Percentiles rank a stretch among this genome's conserved stretches.
Evolutionary conservation across 441 rosid genomes (phyloP).

Genomic region (Gossypium davidsonii): DNA sequence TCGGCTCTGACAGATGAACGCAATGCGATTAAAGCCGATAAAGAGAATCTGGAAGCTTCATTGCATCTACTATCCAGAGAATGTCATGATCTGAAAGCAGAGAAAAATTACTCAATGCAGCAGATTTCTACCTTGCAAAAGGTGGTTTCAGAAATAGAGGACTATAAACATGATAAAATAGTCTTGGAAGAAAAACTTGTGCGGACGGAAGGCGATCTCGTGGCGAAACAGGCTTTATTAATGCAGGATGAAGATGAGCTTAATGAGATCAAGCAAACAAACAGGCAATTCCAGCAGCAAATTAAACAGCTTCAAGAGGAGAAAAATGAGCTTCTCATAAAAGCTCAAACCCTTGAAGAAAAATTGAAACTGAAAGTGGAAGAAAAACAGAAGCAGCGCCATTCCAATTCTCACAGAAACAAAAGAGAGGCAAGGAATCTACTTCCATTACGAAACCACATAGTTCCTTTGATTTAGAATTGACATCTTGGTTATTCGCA

Average conservation of each 20-base stretch:
- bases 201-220: conserved; percentile 28
- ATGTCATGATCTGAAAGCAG: conserved; percentile 33
- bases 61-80: conserved; percentile 23
- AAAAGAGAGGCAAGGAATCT: conserved; percentile 25
- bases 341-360: conserved; percentile 36
- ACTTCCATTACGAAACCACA: neutral
- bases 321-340: conserved; percentile 26
- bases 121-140: conserved; percentile 33
- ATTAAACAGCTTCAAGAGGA: conserved; percentile 41
- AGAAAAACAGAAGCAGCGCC: conserved; percentile 27
- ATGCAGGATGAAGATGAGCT: conserved; percentile 36
- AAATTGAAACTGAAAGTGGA: conserved; percentile 31
- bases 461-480: neutral
- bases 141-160: conserved; percentile 34
- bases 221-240: conserved; percentile 24
- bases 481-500: neutral
- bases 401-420: conserved; percentile 17
- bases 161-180: conserved; percentile 23
- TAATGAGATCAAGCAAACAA: conserved; percentile 29
- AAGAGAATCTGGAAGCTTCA: conserved; percentile 35
- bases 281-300: conserved; percentile 36
- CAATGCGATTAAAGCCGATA: conserved; percentile 22
- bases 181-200: conserved; percentile 39
- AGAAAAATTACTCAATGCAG: conserved; percentile 29
- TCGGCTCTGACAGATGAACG: conserved; percentile 29